Percentiles rank a stretch among this genome's conserved stretches.
Conservation (phyloP, 345 rosid species). For the Psidium friedrichsthalianum region DNA sequence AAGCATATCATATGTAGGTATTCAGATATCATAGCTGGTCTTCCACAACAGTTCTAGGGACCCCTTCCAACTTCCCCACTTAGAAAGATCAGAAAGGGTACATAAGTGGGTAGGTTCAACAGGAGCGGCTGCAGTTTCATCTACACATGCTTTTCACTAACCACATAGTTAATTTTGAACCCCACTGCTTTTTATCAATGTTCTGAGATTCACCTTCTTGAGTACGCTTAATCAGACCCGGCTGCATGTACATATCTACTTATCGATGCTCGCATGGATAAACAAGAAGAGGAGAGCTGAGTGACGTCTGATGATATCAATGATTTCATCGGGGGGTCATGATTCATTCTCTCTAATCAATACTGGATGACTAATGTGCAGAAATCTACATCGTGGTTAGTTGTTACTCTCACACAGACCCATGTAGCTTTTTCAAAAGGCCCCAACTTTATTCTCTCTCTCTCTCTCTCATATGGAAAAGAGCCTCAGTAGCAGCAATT, state of each 20-base stretch:
- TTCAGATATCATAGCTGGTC: neutral
- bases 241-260: neutral
- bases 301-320: constrained; percentile 9
- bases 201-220: neutral
- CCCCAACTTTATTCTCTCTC: neutral
- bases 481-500: too few species aligned
- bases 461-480: too few species aligned
- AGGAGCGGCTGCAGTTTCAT: neutral
- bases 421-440: neutral
- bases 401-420: neutral
- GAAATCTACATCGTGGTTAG: neutral
- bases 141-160: neutral
- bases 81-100: neutral
- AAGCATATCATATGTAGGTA: neutral
- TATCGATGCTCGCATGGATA: neutral
- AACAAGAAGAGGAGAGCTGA: neutral
- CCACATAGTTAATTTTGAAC: neutral
- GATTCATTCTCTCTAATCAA: neutral
- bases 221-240: neutral
- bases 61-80: neutral
- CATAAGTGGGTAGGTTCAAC: neutral
- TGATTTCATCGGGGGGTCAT: constrained; percentile 8
- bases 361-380: neutral
- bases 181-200: neutral
- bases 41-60: neutral